phyloP scores from a whole-genome alignment of 108 stramenopile genomes.

The Pseudonitzschia multiseries region DNA sequence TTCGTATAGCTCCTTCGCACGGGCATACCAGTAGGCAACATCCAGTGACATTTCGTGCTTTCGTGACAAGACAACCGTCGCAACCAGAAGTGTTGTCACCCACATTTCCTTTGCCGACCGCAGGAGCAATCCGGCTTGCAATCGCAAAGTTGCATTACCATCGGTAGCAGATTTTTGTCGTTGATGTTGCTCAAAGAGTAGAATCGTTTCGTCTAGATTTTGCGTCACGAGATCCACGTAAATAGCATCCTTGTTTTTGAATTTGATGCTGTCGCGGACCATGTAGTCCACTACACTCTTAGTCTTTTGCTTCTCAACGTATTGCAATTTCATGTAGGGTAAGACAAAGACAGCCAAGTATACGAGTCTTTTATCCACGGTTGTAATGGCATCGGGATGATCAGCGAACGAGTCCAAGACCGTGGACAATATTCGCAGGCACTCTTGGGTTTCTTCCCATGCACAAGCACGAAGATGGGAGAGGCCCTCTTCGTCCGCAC shows the following conservation, averaged over 20 bases:
- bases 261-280: slow-evolving; percentile 80
- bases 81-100: slow-evolving; percentile 67
- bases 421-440: slow-evolving; percentile 16
- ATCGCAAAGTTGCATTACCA: slow-evolving; percentile 33
- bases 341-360: slow-evolving; percentile 63
- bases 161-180: neutral
- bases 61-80: slow-evolving; percentile 53
- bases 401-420: slow-evolving; percentile 14
- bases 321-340: slow-evolving; percentile 65
- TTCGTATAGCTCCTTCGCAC: slow-evolving; percentile 18
- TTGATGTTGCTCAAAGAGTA: slow-evolving; percentile 30
- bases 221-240: slow-evolving; percentile 47
- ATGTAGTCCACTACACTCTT: slow-evolving; percentile 60
- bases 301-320: slow-evolving; percentile 53
- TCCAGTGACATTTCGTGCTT: slow-evolving; percentile 24
- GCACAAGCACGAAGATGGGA: slow-evolving; percentile 30
- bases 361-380: slow-evolving; percentile 51
- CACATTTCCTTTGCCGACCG: slow-evolving; percentile 69
- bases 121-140: slow-evolving; percentile 67
- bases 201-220: slow-evolving; percentile 60
- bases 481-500: slow-evolving; percentile 11
- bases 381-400: neutral
- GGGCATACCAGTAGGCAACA: neutral
- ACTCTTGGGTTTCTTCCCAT: slow-evolving; percentile 44
- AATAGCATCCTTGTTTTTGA: slow-evolving; percentile 62